Percentiles rank a stretch among this genome's conserved stretches.
Conservation (phyloP, 2,329 filamentous ascomycete species). For the Capronia americana region DNA sequence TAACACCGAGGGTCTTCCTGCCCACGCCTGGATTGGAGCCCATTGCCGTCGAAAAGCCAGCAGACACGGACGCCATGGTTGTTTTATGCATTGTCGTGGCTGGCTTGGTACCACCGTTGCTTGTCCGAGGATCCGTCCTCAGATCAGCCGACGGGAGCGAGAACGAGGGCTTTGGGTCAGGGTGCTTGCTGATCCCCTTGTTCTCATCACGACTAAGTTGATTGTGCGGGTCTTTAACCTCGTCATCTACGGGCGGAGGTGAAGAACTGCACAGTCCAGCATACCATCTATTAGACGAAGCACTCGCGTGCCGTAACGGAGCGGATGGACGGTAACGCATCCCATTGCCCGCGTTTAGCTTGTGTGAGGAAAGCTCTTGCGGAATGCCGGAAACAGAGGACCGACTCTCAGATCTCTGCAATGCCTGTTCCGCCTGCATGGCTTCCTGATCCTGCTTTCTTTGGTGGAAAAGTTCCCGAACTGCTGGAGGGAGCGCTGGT, state of each 20-base stretch:
- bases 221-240: not conserved
- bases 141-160: not conserved
- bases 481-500: not conserved
- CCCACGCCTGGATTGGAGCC: constrained; percentile 32
- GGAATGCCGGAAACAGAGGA: constrained; percentile 14
- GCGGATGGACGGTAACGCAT: constrained; percentile 22
- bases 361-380: constrained; percentile 30
- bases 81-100: constrained; percentile 49
- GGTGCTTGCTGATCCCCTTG: not conserved
- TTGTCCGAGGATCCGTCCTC: not conserved
- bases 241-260: constrained; percentile 20
- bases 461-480: not conserved
- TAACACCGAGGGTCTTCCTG: constrained; percentile 51
- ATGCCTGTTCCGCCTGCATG: not conserved
- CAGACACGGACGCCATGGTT: constrained; percentile 24
- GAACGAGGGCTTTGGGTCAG: constrained; percentile 29
- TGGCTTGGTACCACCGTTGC: constrained; percentile 29
- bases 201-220: not conserved
- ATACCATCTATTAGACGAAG: constrained; percentile 41
- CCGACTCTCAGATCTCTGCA: not conserved
- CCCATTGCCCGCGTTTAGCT: constrained; percentile 22
- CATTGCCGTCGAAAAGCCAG: constrained; percentile 37
- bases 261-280: constrained; percentile 43
- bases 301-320: constrained; percentile 21
- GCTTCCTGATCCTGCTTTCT: not conserved